phyloP scores from a whole-genome alignment of 2,329 filamentous ascomycete genomes.

The Fusarium sp. region DNA sequence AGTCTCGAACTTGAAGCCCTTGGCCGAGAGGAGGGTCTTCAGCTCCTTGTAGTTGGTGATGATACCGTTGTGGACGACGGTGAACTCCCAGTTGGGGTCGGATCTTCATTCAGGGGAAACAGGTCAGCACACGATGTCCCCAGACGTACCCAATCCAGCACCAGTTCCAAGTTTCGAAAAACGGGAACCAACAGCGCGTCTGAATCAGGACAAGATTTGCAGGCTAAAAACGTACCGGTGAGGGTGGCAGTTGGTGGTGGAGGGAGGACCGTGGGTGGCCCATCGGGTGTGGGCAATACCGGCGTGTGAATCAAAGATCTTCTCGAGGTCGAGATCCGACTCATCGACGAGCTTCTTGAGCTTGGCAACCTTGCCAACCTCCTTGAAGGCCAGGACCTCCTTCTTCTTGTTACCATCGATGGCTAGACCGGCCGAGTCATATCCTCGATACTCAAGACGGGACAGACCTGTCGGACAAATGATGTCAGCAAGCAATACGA shows the following conservation, averaged over 20 bases:
- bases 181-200: background rate
- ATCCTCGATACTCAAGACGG: constrained; percentile 97
- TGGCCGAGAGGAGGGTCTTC: constrained; percentile 88
- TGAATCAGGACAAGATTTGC: background rate
- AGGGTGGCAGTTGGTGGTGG: constrained; percentile 95
- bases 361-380: constrained; percentile 98
- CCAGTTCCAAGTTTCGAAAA: constrained; percentile 13
- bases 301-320: constrained; percentile 96
- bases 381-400: constrained; percentile 96
- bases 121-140: constrained; percentile 35
- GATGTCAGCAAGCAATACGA: constrained; percentile 46
- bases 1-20: constrained; percentile 98
- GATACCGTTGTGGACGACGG: constrained; percentile 98
- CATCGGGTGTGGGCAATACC: constrained; percentile 99
- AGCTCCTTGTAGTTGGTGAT: constrained; percentile 99
- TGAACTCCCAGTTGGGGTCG: constrained; percentile 94
- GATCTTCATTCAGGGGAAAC: constrained; percentile 65
- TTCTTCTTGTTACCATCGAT: constrained; percentile 99
- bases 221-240: constrained; percentile 73
- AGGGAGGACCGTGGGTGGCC: constrained; percentile 96
- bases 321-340: constrained; percentile 81
- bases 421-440: constrained; percentile 95
- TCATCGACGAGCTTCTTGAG: constrained; percentile 91
- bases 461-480: constrained; percentile 72
- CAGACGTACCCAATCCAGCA: constrained; percentile 3